Evolutionary conservation across 1,139 yeast genomes (phyloP), one percentile per base, ranked within the genome.

Genomic region (Sugiyamaella neomexicana): DNA sequence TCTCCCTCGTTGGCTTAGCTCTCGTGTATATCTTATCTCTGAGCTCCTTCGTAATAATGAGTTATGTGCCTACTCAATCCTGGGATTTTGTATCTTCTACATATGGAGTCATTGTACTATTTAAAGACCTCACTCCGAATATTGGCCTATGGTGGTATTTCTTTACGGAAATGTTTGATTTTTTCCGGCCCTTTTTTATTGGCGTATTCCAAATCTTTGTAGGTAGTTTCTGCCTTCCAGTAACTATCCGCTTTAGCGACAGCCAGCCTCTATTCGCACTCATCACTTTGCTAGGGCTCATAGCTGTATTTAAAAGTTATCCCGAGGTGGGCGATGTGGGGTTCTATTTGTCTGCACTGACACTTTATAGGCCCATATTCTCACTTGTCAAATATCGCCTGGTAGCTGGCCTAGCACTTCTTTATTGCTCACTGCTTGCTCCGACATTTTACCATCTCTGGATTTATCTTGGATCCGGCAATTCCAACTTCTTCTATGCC

Each of bases 71-170:
- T 29, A 67, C 72, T 7, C 70, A 72, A 12, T 75, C 80, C 9
- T 77, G 80, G 76, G 72, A 77, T 54, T 91, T 86, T 64, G 49
- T 89, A 2, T 66, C 70, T 15, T 79, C 83, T 43, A 82, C 88
- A 58, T 88, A 85, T 65, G 82, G 85, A 13, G 78, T 85, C 0
- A 73, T 82, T 8, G 65, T 89, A 6, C 72, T 76, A 34, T 85
- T 88, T 63, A 77, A 78, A 48, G 89, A 89, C 59, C 81, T 89
- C 59, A 77, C 82, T 5, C 96, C 97, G 20, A 90, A 90, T 69
- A 72, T 93, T 60, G 99, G 99, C 0, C 75, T 93, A 39, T 93
- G 99, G 99, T 93, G 99, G 99, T 93, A 93, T 73, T 83, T 91
- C 63, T 93, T 93, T 75, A 86, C 95, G 29, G 99, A 93, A 69